phyloP scores from a whole-genome alignment of 768 basidiomycete species.

The Russula foetens region DNA sequence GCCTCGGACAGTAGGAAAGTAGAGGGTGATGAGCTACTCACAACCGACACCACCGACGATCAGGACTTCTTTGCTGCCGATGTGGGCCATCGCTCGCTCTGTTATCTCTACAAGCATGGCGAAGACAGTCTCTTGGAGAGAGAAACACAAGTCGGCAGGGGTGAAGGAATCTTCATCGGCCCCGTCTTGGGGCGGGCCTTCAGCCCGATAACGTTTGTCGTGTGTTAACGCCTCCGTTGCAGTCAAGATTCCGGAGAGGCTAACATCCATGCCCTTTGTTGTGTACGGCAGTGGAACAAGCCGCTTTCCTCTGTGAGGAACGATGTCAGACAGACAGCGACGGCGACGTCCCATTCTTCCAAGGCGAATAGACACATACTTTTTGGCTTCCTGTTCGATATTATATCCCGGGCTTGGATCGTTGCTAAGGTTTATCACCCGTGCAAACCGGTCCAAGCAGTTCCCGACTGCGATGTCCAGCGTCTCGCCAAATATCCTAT shows the following conservation, averaged over 20 bases:
- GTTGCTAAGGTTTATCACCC: constrained; percentile 90
- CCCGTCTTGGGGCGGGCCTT: constrained; percentile 29
- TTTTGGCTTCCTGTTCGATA: constrained; percentile 93
- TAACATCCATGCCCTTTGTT: constrained; percentile 98
- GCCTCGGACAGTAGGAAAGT: not conserved
- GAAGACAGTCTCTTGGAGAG: constrained; percentile 93
- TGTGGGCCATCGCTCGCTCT: constrained; percentile 98
- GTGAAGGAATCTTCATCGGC: constrained; percentile 70
- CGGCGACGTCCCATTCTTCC: not conserved
- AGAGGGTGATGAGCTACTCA: constrained; percentile 37
- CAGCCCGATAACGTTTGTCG: constrained; percentile 67
- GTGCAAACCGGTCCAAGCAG: constrained; percentile 93
- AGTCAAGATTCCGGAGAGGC: constrained; percentile 89
- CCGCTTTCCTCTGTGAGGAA: constrained; percentile 59
- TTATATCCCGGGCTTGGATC: constrained; percentile 96
- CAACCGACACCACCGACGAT: constrained; percentile 99
- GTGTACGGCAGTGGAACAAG: constrained; percentile 84
- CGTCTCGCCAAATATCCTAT: constrained; percentile 98
- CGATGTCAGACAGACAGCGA: not conserved
- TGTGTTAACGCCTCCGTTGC: constrained; percentile 80
- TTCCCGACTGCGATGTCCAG: constrained; percentile 99
- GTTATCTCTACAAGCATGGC: constrained; percentile 99
- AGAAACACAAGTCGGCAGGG: constrained; percentile 94
- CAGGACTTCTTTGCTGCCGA: constrained; percentile 90
- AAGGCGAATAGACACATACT: constrained; percentile 35